Evolutionary conservation across 2,329 filamentous ascomycete genomes (phyloP), one percentile per base, ranked within the genome.

Genomic region (Penicillium rolfsii): DNA sequence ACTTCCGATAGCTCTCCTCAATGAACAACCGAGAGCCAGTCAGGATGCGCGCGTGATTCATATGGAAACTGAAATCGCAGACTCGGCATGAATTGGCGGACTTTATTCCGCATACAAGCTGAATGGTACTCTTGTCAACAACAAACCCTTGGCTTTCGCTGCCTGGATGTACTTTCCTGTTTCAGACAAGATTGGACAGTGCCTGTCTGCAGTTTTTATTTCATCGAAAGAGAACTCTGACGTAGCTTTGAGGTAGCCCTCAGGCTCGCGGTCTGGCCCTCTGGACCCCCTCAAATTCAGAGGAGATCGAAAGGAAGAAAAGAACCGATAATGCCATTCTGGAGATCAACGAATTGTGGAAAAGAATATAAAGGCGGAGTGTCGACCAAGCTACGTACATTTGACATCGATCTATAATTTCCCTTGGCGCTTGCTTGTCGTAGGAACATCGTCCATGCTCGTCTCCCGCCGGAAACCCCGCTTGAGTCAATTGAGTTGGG

Each of bases 31-130:
- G 45, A 26, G 45, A 12, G 14, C 45, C 45, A 30, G 16, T 48
- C n/a, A 48, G 4, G 3, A 48, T 14, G 16, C 45, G 9, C 1
- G 45, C 2, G 5, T 28, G 7, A 7, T n/a, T n/a, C 0, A 28
- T 5, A 4, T 28, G n/a, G 24, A 46, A 28, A 46, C 14, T 16
- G 43, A 12, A 28, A 28, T 7, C 26, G 5, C 43, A 28, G 22
- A 28, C 22, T n/a, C 26, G 12, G 24, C 5, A 46, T 16, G 11
- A 24, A n/a, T 8, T 19, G 4, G 56, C 49, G 49, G 56, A 53
- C 48, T 58, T 58, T 53, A 26, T 28, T 43, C 56, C 56, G 48
- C 56, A 19, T 12, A 33, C 14, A 30, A 30, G 16, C 7, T 24
- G 33, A 50, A 19, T 12, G 19, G 36, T 33, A 52, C 6, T 7